These are phyloP conservation scores for Mortierella sp. DNA, from an alignment of 371 early-diverging fungal genomes.

Conservation along the genomic window DNA sequence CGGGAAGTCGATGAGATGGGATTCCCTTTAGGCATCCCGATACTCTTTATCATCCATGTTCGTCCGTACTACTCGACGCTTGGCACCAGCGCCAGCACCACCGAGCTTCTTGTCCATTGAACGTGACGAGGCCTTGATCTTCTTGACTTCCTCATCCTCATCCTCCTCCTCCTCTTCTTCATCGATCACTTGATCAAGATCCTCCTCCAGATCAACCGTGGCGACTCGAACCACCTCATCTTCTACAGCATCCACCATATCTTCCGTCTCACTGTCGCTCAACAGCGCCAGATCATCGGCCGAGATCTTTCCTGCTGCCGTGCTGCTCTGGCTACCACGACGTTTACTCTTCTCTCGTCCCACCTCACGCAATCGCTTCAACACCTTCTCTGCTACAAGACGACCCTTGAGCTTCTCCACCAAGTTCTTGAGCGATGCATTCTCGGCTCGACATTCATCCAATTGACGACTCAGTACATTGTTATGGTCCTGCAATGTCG, in stretches of 20 bases:
- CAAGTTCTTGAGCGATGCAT: constrained; percentile 56
- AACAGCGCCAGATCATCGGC: constrained; percentile 16
- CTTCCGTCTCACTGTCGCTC: constrained; percentile 28
- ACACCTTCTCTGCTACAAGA: constrained; percentile 64
- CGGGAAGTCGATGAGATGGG: neutral
- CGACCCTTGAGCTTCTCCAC: constrained; percentile 66
- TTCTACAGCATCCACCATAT: constrained; percentile 3
- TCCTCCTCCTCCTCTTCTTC: constrained; percentile 8
- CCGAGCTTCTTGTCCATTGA: constrained; percentile 8
- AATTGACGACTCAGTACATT: constrained; percentile 60
- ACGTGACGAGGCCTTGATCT: neutral
- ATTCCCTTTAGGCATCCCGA: neutral
- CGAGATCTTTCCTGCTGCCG: neutral
- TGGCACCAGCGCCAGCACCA: too few relatives aligned
- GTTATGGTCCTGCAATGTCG: constrained; percentile 61
- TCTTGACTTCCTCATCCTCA: constrained; percentile 2
- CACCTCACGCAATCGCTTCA: constrained; percentile 58
- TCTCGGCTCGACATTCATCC: constrained; percentile 62
- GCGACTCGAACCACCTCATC: constrained; percentile 10
- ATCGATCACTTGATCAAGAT: neutral
- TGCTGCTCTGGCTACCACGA: constrained; percentile 1
- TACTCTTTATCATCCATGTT: constrained; percentile 24
- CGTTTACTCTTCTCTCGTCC: constrained; percentile 40
- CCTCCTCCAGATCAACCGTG: constrained; percentile 1
- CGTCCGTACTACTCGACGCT: constrained; percentile 7